Base-by-base conservation (phyloP, 495 filamentous ascomycete species). In the Neurospora tetraspora region DNA sequence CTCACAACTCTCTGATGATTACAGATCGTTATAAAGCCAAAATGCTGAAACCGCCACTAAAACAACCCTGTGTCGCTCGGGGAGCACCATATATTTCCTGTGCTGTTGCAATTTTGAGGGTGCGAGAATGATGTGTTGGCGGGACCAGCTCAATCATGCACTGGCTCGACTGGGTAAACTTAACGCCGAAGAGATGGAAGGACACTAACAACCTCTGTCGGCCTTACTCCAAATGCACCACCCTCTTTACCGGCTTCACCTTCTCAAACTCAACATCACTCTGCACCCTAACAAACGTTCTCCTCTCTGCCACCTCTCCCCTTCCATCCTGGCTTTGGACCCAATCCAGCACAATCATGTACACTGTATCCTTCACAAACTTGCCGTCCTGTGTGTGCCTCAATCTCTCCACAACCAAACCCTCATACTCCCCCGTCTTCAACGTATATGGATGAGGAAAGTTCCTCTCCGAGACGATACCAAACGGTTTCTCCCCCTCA, bases 361-460 rank as follows among this genome's bases (percentile, higher is more conserved):
- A 73, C 71, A 75, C 73, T 14, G 47, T 70, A 7, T 73, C 34
- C 14, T 65, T 34, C 27, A 37, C 38, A 1, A 59, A 42, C 53
- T 0, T 34, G 3, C 45, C 47, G 1, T 23, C 38, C 11, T 34
- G n/a, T 31, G 14, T 43, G n/a, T 47, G 68, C 18, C n/a, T 69
- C 20, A 73, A n/a, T 1, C 72, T 73, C 39, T 73, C 71, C 16
- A 76, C 47, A 1, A 74, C 68, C 38, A 76, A 34, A 34, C 73
- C 69, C 20, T 27, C 11, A 42, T 73, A 76, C 16, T 38, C 45
- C 0, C 75, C 75, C 0, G 71, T 61, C 18, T 53, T 40, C 0
- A 78, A 12, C 18, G 75, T 78, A 59, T 71, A 72, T 12, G 72
- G 47, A 47, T 77, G 76, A 7, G 74, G 23, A 4, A 78, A 75